Evolutionary conservation across 2,329 filamentous ascomycete species (phyloP).

Genomic region (Diaporthe vaccinii): DNA sequence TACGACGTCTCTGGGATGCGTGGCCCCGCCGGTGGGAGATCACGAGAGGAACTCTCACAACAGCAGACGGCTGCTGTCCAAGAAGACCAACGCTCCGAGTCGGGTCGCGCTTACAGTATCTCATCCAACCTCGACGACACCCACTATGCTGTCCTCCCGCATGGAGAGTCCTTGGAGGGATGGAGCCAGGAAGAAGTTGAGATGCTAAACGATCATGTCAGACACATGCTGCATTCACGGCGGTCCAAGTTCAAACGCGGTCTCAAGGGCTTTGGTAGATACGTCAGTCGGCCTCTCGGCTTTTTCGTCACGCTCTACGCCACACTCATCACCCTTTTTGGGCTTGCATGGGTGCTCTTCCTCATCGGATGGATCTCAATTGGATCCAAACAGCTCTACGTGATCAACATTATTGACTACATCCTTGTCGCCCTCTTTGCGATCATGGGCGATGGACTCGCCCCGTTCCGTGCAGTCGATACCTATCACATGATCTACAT

Average conservation of each 20-base stretch:
- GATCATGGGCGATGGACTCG: constrained; percentile 77
- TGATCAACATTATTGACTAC: constrained; percentile 79
- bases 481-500: constrained; percentile 92
- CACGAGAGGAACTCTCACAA: constrained; percentile 44
- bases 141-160: constrained; percentile 84
- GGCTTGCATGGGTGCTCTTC: constrained; percentile 91
- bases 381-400: constrained; percentile 77
- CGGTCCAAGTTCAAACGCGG: constrained; percentile 83
- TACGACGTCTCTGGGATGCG: constrained; percentile 75
- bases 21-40: constrained; percentile 41
- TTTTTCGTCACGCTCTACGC: constrained; percentile 89
- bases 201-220: constrained; percentile 86
- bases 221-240: constrained; percentile 88
- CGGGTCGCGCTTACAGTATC: constrained; percentile 64
- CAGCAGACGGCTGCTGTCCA: constrained; percentile 43
- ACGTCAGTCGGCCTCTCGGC: constrained; percentile 81
- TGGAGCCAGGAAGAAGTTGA: constrained; percentile 82
- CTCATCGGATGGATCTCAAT: constrained; percentile 92
- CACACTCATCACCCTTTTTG: constrained; percentile 85
- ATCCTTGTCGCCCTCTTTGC: constrained; percentile 79
- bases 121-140: constrained; percentile 77
- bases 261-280: constrained; percentile 85
- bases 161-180: constrained; percentile 77
- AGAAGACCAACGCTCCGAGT: constrained; percentile 44
- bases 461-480: constrained; percentile 82